phyloP scores from a whole-genome alignment of 305 asterid species.

The Fraxinus sp. region DNA sequence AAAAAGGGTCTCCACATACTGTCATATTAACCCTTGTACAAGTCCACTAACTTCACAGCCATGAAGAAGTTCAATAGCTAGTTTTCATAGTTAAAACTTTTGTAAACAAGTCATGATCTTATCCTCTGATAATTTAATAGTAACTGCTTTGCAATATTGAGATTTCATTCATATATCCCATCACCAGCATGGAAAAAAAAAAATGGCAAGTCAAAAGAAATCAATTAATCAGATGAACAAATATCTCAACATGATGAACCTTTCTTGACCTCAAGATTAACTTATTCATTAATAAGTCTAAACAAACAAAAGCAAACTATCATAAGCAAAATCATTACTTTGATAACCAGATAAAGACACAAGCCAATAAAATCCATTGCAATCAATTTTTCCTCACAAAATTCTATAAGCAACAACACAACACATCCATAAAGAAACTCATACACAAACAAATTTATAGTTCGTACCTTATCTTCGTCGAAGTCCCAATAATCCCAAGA shows the following conservation, averaged over 20 bases:
- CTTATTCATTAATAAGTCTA: neutral
- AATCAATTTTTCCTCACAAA: slow-evolving; percentile 1
- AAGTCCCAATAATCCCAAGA: slow-evolving; percentile 32
- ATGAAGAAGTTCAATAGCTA: neutral
- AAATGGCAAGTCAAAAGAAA: neutral
- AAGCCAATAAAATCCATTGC: neutral
- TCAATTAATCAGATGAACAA: neutral
- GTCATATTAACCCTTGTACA: neutral
- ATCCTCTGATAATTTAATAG: neutral
- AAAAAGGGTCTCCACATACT: neutral
- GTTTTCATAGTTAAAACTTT: neutral
- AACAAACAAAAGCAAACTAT: neutral
- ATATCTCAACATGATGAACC: neutral
- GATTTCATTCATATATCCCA: neutral
- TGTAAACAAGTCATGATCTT: neutral
- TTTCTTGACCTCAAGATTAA: neutral
- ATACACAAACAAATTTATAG: neutral
- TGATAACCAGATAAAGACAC: slow-evolving; percentile 1
- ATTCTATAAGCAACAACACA: neutral
- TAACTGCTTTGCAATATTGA: neutral
- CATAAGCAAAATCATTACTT: slow-evolving; percentile 5
- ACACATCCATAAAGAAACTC: neutral
- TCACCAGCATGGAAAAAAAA: neutral
- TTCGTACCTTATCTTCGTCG: slow-evolving; percentile 37
- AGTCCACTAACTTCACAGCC: neutral